Evolutionary conservation across 2,329 filamentous ascomycete genomes (phyloP).

Genomic region (Beauveria australis): DNA sequence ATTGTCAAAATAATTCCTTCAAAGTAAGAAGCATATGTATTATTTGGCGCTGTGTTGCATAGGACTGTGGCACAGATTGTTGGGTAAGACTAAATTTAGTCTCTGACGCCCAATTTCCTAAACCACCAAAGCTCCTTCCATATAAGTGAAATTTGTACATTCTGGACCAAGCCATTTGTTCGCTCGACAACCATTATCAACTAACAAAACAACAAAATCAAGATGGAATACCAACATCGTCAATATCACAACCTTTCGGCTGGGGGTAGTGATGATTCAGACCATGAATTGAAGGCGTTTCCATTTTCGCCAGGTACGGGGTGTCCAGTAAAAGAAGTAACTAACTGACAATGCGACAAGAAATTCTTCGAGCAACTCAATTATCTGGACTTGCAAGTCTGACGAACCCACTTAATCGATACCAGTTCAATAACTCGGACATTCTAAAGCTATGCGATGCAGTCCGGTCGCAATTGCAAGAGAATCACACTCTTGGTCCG

Average conservation of each 20-base stretch:
- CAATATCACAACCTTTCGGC: background rate
- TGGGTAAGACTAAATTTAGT: too few species aligned
- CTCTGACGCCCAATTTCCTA: background rate
- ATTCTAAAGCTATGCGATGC: conserved; percentile 35
- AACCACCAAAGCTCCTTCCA: background rate
- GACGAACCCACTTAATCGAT: conserved; percentile 3
- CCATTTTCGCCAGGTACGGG: background rate
- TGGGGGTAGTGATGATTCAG: background rate
- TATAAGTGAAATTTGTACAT: background rate
- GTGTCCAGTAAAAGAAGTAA: too few species aligned
- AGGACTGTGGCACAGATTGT: background rate
- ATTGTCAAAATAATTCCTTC: too few species aligned
- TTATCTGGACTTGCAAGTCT: background rate
- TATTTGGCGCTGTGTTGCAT: background rate
- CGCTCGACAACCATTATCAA: background rate
- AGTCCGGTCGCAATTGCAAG: conserved; percentile 28
- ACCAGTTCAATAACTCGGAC: conserved; percentile 1
- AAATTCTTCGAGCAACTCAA: background rate
- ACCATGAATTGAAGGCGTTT: background rate
- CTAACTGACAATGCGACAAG: background rate
- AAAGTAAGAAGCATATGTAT: background rate
- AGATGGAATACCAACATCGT: background rate
- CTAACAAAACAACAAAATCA: background rate
- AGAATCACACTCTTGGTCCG: conserved; percentile 23
- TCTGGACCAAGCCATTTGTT: too few species aligned